These are phyloP conservation scores for Kernera saxatilis DNA, from an alignment of 345 rosid genomes.

Conservation along the genomic window DNA sequence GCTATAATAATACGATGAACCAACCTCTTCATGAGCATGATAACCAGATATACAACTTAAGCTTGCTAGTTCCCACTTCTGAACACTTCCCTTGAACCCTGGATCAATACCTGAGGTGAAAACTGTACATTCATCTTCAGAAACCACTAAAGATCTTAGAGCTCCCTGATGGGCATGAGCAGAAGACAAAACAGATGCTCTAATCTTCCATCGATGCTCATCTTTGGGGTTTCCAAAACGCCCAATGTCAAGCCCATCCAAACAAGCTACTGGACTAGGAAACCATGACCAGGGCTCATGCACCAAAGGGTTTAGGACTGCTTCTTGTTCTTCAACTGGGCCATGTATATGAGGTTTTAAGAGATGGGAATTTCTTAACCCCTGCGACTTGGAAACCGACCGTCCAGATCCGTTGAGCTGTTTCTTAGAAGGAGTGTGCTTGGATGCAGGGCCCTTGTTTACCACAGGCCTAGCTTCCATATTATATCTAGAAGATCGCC, in stretches of 20 bases:
- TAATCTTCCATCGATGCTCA: slow-evolving; percentile 84
- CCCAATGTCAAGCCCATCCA: slow-evolving; percentile 84
- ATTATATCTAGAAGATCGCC: slow-evolving; percentile 60
- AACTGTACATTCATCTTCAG: slow-evolving; percentile 75
- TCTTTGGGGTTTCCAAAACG: slow-evolving; percentile 72
- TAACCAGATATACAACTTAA: slow-evolving; percentile 71
- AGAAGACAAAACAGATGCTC: slow-evolving; percentile 70
- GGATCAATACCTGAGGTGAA: slow-evolving; percentile 89
- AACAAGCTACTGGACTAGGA: slow-evolving; percentile 77
- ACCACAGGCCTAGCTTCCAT: slow-evolving; percentile 42
- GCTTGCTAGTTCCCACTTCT: slow-evolving; percentile 87
- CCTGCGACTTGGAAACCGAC: slow-evolving; percentile 74
- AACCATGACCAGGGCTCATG: slow-evolving; percentile 92
- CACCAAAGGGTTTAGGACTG: slow-evolving; percentile 41
- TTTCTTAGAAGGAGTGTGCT: slow-evolving; percentile 56
- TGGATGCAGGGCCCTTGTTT: slow-evolving; percentile 45
- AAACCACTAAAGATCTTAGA: slow-evolving; percentile 71
- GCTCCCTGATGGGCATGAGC: slow-evolving; percentile 84
- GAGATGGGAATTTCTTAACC: slow-evolving; percentile 49
- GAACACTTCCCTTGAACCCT: slow-evolving; percentile 89
- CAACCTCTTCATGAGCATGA: slow-evolving; percentile 95
- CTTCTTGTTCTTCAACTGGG: slow-evolving; percentile 36
- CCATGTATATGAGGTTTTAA: slow-evolving; percentile 49
- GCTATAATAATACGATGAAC: slow-evolving; percentile 27
- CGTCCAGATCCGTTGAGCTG: slow-evolving; percentile 81